These are phyloP conservation scores for Phylloboletellus chloephorus DNA, from an alignment of 1,284 basidiomycete genomes.

Conservation along the genomic window DNA sequence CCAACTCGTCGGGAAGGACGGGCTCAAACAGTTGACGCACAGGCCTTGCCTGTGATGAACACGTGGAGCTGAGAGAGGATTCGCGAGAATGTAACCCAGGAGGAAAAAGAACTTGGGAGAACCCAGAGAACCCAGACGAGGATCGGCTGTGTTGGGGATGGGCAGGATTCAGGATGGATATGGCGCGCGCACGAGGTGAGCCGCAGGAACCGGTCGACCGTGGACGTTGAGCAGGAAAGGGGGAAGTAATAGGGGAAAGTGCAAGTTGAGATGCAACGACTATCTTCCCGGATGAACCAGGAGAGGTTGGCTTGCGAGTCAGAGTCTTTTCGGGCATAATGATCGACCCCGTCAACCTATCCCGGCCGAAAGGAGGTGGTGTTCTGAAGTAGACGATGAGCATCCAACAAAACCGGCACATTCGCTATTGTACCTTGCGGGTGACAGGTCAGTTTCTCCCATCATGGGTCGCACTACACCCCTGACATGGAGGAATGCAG, in stretches of 20 bases:
- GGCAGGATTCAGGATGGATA: slow-evolving; percentile 13
- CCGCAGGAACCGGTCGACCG: slow-evolving; percentile 28
- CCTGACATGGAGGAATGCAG: slow-evolving; percentile 45
- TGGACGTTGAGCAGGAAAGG: slow-evolving; percentile 4
- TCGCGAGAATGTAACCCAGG: slow-evolving; percentile 12
- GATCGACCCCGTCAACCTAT: slow-evolving; percentile 40
- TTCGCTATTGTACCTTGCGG: slow-evolving; percentile 13
- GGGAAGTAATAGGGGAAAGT: slow-evolving; percentile 35
- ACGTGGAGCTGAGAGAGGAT: slow-evolving; percentile 29
- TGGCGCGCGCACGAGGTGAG: neutral
- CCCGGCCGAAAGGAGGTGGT: slow-evolving; percentile 39
- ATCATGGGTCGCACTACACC: slow-evolving; percentile 35
- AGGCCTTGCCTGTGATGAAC: slow-evolving; percentile 41
- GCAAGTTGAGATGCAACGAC: slow-evolving; percentile 41
- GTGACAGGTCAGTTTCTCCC: slow-evolving; percentile 3
- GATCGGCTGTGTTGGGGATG: slow-evolving; percentile 15
- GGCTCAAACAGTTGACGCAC: slow-evolving; percentile 61
- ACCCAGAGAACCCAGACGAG: slow-evolving; percentile 23
- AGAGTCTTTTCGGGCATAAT: slow-evolving; percentile 49
- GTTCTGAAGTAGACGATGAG: slow-evolving; percentile 10
- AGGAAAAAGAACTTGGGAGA: slow-evolving; percentile 13
- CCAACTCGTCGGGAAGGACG: slow-evolving; percentile 65
- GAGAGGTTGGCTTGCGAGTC: slow-evolving; percentile 27
- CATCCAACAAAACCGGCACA: neutral
- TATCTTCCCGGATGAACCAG: slow-evolving; percentile 30